These are phyloP conservation scores for Posidonia oceanica DNA, from an alignment of 116 monocot species.

Conservation along the genomic window DNA sequence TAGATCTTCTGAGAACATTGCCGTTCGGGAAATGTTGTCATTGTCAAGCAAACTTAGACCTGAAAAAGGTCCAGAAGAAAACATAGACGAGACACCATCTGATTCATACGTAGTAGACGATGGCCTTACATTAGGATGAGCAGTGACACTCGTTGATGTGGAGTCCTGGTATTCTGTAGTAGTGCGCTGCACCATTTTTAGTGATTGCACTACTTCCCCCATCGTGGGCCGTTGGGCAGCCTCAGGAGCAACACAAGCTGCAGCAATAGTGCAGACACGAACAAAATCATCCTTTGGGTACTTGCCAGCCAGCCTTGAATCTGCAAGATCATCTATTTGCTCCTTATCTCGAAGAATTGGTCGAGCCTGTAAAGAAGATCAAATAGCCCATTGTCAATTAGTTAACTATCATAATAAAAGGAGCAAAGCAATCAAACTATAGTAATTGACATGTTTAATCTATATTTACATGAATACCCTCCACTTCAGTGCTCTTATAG, in stretches of 20 bases:
- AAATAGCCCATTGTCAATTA: background rate
- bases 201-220: conserved; percentile 99
- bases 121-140: conserved; percentile 36
- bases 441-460: too few relatives aligned
- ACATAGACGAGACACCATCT: conserved; percentile 74
- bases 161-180: conserved; percentile 43
- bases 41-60: conserved; percentile 73
- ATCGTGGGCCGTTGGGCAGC: conserved; percentile 89
- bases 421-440: too few relatives aligned
- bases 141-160: background rate
- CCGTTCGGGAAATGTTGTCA: conserved; percentile 65
- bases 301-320: conserved; percentile 56
- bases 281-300: conserved; percentile 87
- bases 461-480: too few relatives aligned
- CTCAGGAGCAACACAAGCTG: conserved; percentile 91
- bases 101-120: conserved; percentile 72
- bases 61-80: conserved; percentile 94
- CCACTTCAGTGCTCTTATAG: too few relatives aligned
- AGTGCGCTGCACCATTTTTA: conserved; percentile 89
- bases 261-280: conserved; percentile 92
- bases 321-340: conserved; percentile 72
- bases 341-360: conserved; percentile 89
- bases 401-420: background rate
- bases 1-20: conserved; percentile 85
- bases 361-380: conserved; percentile 44